Evolutionary conservation across 257 asterid genomes (phyloP), one percentile per base, ranked within the genome.

Genomic region (Rhazya stricta): DNA sequence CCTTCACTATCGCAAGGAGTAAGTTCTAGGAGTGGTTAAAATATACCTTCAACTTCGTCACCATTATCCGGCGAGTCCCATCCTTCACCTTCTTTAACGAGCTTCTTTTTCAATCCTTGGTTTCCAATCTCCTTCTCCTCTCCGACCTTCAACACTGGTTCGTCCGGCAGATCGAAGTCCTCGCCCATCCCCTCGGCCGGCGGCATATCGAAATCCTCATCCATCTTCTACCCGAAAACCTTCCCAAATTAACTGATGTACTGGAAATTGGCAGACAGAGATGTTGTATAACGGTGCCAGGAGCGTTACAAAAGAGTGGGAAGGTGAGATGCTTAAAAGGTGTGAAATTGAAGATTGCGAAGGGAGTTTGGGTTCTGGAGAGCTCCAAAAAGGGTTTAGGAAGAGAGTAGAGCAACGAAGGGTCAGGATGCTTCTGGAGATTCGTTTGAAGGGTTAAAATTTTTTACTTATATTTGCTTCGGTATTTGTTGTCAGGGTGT

Each of bases 51-150:
- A 21, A 87, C 87, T 65, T 87, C 89, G 50, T 87, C 91, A 63
- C 91, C 91, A 67, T 32, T 78, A 36, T 87, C 91, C 39, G 91
- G 89, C 18, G 86, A 76, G 27, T 87, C 86, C 83, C 83, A 85
- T 5, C 86, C 87, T 76, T 81, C 85, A 69, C 87, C 91, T 69
- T 81, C 83, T 77, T 86, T 84, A 5, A 84, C 77, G 30, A 86
- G 87, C 73, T 85, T 85, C 89, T 87, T 87, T 85, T 83, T 87
- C 83, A 87, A 79, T 0, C 91, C 89, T 63, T 85, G 73, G 3
- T 78, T 78, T 25, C 89, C 86, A 79, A 85, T 87, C 79, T 85
- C 87, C 82, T 78, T 87, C 82, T 85, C 91, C 27, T 87, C 86
- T 23, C 91, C 89, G 3, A 81, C 87, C 75, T 85, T 83, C 86